phyloP scores from a whole-genome alignment of 768 basidiomycete species.

The Dendrothele bispora region DNA sequence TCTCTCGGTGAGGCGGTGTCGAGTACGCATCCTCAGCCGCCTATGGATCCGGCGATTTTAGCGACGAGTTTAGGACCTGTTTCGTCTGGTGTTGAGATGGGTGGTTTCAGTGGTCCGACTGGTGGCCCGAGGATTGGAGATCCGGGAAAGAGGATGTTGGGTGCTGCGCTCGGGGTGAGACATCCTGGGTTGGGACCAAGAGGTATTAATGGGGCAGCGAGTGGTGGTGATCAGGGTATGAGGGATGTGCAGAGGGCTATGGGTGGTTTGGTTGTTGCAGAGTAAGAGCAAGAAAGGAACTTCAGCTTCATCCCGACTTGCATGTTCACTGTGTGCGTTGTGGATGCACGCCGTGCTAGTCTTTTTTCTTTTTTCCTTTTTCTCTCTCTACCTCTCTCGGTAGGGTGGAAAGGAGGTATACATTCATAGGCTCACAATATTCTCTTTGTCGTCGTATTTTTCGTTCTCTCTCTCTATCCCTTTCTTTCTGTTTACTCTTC shows the following conservation, averaged over 20 bases:
- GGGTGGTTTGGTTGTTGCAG: constrained; percentile 72
- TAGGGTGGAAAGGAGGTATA: too few species aligned
- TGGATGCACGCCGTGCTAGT: too few species aligned
- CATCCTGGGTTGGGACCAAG: constrained; percentile 54
- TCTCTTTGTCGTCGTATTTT: too few species aligned
- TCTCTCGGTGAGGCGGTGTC: constrained; percentile 59
- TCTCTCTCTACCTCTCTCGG: too few species aligned
- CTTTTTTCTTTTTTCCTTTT: too few species aligned
- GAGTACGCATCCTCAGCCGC: constrained; percentile 37
- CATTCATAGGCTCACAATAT: too few species aligned
- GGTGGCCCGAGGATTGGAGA: constrained; percentile 82
- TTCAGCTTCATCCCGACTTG: too few species aligned
- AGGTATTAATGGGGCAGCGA: constrained; percentile 38
- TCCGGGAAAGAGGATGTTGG: constrained; percentile 87
- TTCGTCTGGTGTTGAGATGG: too few species aligned
- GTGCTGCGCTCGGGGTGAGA: constrained; percentile 79
- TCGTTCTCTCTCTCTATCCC: too few species aligned
- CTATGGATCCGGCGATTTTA: constrained; percentile 70
- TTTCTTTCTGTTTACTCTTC: too few species aligned
- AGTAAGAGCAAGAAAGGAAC: too few species aligned
- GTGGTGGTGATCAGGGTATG: constrained; percentile 55
- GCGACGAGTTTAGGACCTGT: constrained; percentile 53
- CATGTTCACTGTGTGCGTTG: too few species aligned
- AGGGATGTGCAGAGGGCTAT: constrained; percentile 74
- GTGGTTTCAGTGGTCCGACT: constrained; percentile 33